Conservation (phyloP, 2,329 filamentous ascomycete genomes). For the Fusarium sp. region DNA sequence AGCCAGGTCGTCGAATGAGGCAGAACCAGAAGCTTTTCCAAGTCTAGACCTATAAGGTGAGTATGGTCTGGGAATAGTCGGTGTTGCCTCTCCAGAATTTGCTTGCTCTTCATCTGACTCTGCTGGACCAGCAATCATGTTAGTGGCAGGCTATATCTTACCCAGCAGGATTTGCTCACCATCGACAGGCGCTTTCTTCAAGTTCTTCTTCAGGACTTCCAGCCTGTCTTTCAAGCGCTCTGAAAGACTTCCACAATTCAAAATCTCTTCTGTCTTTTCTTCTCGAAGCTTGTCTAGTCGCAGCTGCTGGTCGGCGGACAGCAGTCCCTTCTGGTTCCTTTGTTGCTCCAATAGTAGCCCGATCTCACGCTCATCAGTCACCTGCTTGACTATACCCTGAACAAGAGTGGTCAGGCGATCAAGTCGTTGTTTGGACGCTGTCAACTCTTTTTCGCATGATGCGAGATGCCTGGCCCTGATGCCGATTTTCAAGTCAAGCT, state of each 20-base stretch:
- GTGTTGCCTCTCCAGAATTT: background rate
- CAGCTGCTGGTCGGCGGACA: background rate
- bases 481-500: background rate
- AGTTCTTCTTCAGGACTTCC: too few relatives aligned
- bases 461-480: background rate
- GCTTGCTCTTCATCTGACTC: background rate
- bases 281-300: background rate
- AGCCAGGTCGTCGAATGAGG: background rate
- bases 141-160: too few relatives aligned
- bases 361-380: background rate
- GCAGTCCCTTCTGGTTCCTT: background rate
- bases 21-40: background rate
- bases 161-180: background rate
- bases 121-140: background rate
- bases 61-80: background rate
- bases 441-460: background rate
- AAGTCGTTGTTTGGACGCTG: background rate
- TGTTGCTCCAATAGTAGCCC: background rate
- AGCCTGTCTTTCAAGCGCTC: background rate
- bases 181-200: background rate
- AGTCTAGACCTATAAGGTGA: background rate
- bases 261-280: background rate
- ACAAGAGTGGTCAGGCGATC: background rate
- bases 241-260: background rate
- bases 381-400: background rate